Base-by-base conservation (phyloP, 2,329 filamentous ascomycete species). In the Niveomyces coronatus region DNA sequence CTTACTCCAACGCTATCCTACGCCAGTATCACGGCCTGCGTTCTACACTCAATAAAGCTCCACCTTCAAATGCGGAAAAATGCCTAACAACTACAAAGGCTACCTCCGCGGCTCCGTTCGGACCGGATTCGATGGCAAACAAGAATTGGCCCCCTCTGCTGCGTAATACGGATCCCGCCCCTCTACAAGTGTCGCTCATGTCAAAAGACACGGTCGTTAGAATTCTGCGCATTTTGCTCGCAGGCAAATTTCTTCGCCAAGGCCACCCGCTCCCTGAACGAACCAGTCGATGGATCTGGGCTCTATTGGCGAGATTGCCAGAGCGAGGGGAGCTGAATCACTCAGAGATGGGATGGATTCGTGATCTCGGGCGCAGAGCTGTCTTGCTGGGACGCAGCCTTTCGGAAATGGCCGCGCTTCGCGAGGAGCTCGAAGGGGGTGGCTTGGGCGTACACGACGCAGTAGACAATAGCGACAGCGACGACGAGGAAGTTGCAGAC, bases 271-370 rank as follows among this genome's bases (percentile, higher is more conserved):
- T 86, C 20, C 67, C 75, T 18, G 71, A 74, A 49, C 72, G 79
- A 33, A 77, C 84, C 4, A 87, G 85, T 43, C 71, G 77, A 13
- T 96, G 89, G 89, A 65, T 85, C 4, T 95, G 87, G 88, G 79
- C 82, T 0, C 59, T 94, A 41, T 65, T 95, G 31, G 85, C 83
- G 3, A 73, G 78, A 41, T 69, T 89, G 42, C 79, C 83, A 1
- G 82, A 85, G 24, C 64, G 76, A 9, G 86, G 86, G 2, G 78
- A 84, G 55, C 64, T 95, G 55, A 75, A 76, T 44, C 82, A 85
- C 45, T 73, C 77, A 30, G 82, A 91, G 51, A 74, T 94, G 22
- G 80, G 78, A 5, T 76, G 78, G 50, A 65, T 95, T 19, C 71
- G 89, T 35, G 85, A 91, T 41, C 57, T 96, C 23, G 87, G 83